These are phyloP conservation scores for Pythium apleroticum DNA, from an alignment of 352 stramenopile genomes.

Conservation along the genomic window DNA sequence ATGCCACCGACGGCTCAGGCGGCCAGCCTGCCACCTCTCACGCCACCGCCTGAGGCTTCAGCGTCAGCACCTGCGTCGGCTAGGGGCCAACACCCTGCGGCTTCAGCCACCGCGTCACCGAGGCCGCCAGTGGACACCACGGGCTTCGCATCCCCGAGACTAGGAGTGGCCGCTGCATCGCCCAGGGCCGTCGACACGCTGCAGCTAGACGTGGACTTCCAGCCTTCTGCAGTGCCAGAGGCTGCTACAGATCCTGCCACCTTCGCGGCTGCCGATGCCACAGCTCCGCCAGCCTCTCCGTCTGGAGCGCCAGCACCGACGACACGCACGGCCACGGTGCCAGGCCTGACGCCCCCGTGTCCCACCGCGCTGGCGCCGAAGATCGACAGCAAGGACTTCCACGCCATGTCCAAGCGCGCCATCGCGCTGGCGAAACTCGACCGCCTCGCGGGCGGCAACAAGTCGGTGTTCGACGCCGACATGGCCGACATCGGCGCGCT, in stretches of 20 bases:
- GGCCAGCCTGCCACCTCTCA: neutral
- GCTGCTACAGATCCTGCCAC: neutral
- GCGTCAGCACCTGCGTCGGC: neutral
- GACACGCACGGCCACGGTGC: too few species aligned
- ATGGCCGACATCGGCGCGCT: constrained; percentile 78
- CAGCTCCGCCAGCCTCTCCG: neutral
- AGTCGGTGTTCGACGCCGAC: constrained; percentile 55
- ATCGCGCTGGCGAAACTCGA: constrained; percentile 43
- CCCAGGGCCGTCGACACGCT: neutral
- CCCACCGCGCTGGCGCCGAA: neutral
- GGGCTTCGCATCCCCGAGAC: neutral
- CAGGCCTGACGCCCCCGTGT: neutral
- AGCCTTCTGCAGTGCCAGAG: neutral
- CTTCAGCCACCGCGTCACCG: neutral
- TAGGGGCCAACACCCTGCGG: neutral
- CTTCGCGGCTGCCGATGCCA: too few species aligned
- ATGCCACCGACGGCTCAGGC: neutral
- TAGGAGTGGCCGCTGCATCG: neutral
- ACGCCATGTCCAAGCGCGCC: constrained; percentile 54
- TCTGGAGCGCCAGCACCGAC: neutral
- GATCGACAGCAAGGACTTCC: constrained; percentile 47
- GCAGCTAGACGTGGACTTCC: neutral
- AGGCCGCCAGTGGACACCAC: too few species aligned
- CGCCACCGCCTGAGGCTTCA: neutral
- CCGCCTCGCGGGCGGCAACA: constrained; percentile 62